These are phyloP conservation scores for Picea engelmannii DNA, from an alignment of 83 land plant genomes.

Conservation along the genomic window DNA sequence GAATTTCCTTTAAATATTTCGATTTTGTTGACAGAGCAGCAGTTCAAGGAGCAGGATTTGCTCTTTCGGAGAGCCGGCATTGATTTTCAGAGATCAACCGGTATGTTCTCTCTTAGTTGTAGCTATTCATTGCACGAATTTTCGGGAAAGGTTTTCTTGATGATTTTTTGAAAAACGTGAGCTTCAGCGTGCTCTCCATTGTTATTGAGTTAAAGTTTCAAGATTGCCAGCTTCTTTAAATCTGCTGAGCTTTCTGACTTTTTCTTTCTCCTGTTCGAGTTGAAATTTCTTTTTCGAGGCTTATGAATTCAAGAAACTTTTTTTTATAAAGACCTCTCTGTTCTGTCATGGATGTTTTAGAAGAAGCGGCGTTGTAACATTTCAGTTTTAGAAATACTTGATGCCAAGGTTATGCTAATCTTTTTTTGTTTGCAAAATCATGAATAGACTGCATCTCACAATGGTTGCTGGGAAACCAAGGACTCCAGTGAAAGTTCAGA, in stretches of 20 bases:
- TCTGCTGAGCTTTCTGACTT: neutral
- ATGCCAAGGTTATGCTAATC: conserved; percentile 6
- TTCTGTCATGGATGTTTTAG: neutral
- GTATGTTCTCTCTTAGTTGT: neutral
- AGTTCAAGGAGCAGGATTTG: neutral
- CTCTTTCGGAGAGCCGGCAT: neutral
- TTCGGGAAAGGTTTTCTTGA: neutral
- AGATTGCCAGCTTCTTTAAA: neutral
- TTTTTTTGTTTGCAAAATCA: conserved; percentile 3
- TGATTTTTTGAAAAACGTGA: conserved; percentile 5
- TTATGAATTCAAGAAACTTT: neutral
- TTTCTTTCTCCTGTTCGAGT: too few relatives aligned
- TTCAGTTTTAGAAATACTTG: neutral
- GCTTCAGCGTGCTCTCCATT: neutral
- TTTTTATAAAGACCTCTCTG: neutral
- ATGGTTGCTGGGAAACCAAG: conserved; percentile 19
- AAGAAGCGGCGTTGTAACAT: neutral
- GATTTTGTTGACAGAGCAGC: neutral
- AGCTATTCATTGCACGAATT: neutral
- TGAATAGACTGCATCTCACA: conserved; percentile 15
- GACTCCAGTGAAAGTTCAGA: conserved; percentile 23
- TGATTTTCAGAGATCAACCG: neutral
- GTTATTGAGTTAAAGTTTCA: neutral
- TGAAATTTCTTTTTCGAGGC: neutral
- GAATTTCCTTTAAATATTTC: conserved; percentile 4